A percentile compares a stretch with the other conserved stretches of the same genome.
These are phyloP conservation scores for Ophiobolus disseminans DNA, from an alignment of 2,329 filamentous ascomycete genomes.

Conservation along the genomic window DNA sequence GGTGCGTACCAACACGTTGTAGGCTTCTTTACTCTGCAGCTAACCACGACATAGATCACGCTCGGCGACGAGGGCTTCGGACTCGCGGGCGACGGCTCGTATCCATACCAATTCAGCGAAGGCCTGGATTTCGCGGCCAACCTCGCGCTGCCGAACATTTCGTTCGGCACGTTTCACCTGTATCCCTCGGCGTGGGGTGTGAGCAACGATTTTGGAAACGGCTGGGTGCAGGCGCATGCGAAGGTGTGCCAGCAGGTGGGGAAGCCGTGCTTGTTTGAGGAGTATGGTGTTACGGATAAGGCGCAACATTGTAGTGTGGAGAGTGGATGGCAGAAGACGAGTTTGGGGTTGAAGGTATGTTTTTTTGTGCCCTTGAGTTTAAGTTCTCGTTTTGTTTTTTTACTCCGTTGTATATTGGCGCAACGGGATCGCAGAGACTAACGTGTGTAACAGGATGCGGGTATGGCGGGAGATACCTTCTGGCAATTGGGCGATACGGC, in stretches of 20 bases:
- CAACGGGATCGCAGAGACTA: too few relatives aligned
- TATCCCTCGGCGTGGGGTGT: slow-evolving; percentile 56
- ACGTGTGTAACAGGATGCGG: too few relatives aligned
- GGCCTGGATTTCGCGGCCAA: slow-evolving; percentile 61
- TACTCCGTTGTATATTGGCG: too few relatives aligned
- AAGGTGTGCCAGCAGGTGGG: slow-evolving; percentile 45
- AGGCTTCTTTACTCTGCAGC: neutral
- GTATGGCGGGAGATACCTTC: slow-evolving; percentile 44
- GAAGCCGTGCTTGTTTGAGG: slow-evolving; percentile 52
- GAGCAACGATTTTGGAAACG: slow-evolving; percentile 49
- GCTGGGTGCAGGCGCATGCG: slow-evolving; percentile 58
- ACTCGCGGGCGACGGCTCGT: slow-evolving; percentile 55
- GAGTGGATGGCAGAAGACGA: slow-evolving; percentile 40
- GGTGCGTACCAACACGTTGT: slow-evolving; percentile 46
- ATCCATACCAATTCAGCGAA: slow-evolving; percentile 60
- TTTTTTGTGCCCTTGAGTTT: too few relatives aligned
- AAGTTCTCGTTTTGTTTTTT: too few relatives aligned
- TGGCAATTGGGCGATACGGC: slow-evolving; percentile 43
- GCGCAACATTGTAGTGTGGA: slow-evolving; percentile 38
- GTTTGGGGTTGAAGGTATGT: slow-evolving; percentile 24
- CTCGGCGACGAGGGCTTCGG: slow-evolving; percentile 69
- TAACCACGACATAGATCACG: slow-evolving; percentile 53
- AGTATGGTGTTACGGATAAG: slow-evolving; percentile 43
- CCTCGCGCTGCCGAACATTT: slow-evolving; percentile 60
- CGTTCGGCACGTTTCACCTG: slow-evolving; percentile 64